Conservation (phyloP, 1,139 yeast species). For the Suhomyces chickasaworum region DNA sequence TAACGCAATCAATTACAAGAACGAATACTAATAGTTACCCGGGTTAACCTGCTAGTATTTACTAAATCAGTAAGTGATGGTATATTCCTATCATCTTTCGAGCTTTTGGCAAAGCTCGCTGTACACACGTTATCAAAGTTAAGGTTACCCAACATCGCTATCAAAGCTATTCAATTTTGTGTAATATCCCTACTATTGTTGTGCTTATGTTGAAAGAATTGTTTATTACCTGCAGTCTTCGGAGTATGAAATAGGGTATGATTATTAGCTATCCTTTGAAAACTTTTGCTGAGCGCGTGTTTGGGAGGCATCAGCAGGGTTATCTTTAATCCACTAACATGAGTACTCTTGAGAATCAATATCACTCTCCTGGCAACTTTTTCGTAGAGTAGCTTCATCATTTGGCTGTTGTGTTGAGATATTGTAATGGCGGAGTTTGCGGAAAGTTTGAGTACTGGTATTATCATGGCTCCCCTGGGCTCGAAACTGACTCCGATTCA, state of each 20-base stretch:
- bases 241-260: conserved; percentile 3
- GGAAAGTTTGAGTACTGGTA: neutral
- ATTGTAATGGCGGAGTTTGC: neutral
- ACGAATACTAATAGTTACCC: neutral
- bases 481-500: conserved; percentile 5
- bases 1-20: neutral
- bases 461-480: neutral
- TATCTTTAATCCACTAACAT: neutral
- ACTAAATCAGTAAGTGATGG: neutral
- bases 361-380: no score
- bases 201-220: neutral
- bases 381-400: no score
- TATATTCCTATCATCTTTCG: neutral
- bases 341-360: no score
- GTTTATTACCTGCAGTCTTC: conserved; percentile 7
- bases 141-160: conserved; percentile 1
- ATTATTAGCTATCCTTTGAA: neutral
- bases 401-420: no score
- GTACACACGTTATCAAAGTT: neutral
- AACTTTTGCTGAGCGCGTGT: neutral
- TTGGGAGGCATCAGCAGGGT: neutral
- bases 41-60: neutral
- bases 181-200: conserved; percentile 7
- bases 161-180: neutral
- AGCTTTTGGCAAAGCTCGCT: neutral